Conservation (phyloP, 192 early-diverging fungal genomes). For the Coemansia guatemalensis region DNA sequence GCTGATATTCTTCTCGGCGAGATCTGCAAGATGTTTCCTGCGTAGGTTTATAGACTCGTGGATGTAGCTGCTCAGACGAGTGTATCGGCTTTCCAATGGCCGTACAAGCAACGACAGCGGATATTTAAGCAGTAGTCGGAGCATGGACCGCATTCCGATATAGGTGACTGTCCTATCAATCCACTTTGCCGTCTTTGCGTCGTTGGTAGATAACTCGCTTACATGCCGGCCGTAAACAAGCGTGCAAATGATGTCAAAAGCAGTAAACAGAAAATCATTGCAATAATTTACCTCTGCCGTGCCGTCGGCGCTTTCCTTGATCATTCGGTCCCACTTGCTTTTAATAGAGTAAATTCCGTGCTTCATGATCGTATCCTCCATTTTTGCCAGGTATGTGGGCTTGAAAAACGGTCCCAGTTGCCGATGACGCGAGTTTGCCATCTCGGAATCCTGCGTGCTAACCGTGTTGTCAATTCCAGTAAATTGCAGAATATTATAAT, state of each 20-base stretch:
- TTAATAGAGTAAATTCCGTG: conserved; percentile 35
- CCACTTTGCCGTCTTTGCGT: conserved; percentile 31
- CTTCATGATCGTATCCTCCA: conserved; percentile 47
- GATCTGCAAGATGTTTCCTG: conserved; percentile 9
- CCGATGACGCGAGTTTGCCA: conserved; percentile 38
- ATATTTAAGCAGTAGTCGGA: conserved; percentile 26
- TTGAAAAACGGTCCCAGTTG: conserved; percentile 48
- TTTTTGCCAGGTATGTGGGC: conserved; percentile 26
- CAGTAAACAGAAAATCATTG: conserved; percentile 38
- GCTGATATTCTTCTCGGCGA: neutral
- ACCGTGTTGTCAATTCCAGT: conserved; percentile 47
- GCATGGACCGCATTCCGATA: conserved; percentile 38
- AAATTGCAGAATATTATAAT: conserved; percentile 39
- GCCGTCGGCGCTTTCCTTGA: conserved; percentile 17
- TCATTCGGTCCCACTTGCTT: conserved; percentile 32
- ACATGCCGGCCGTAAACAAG: conserved; percentile 42
- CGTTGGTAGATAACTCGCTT: conserved; percentile 24
- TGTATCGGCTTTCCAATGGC: conserved; percentile 39
- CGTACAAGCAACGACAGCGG: conserved; percentile 23
- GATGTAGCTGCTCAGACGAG: conserved; percentile 28
- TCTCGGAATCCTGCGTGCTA: conserved; percentile 36
- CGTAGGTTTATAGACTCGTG: conserved; percentile 28
- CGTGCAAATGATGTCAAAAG: conserved; percentile 47
- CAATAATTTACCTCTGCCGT: conserved; percentile 44
- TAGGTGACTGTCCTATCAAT: conserved; percentile 39